phyloP scores from a whole-genome alignment of 75 land plant species.

The Sequoia sempervirens region DNA sequence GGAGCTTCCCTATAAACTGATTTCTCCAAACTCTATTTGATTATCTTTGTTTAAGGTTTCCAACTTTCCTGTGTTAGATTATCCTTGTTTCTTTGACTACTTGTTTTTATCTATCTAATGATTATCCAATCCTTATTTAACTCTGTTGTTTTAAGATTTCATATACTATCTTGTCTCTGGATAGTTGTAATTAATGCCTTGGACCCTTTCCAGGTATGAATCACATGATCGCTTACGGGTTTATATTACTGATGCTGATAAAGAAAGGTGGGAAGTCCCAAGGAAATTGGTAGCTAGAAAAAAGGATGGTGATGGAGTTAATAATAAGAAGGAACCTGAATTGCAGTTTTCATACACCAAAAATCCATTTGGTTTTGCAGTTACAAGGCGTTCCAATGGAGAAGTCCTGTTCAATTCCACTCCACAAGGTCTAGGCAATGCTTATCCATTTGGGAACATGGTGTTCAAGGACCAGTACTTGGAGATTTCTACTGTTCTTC shows the following conservation, averaged over 20 bases:
- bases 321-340: slow-evolving; percentile 6
- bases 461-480: slow-evolving; percentile 93
- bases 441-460: slow-evolving; percentile 20
- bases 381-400: slow-evolving; percentile 54
- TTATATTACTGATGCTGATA: slow-evolving; percentile 38
- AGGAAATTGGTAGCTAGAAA: slow-evolving; percentile 28
- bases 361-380: slow-evolving; percentile 68
- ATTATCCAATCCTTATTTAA: background rate
- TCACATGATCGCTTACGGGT: slow-evolving; percentile 36
- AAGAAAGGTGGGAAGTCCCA: slow-evolving; percentile 56
- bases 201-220: slow-evolving; percentile 33
- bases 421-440: background rate
- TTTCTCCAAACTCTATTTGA: background rate
- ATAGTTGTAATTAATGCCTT: too few species aligned
- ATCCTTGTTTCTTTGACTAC: background rate
- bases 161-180: background rate
- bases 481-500: slow-evolving; percentile 68
- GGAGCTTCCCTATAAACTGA: background rate
- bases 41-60: background rate
- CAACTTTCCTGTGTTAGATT: background rate
- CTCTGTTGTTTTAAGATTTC: background rate
- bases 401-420: slow-evolving; percentile 63
- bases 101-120: background rate
- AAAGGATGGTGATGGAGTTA: background rate
- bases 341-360: slow-evolving; percentile 57